These are phyloP conservation scores for Pseudonitzschia pungens DNA, from an alignment of 108 stramenopile species.

Conservation along the genomic window DNA sequence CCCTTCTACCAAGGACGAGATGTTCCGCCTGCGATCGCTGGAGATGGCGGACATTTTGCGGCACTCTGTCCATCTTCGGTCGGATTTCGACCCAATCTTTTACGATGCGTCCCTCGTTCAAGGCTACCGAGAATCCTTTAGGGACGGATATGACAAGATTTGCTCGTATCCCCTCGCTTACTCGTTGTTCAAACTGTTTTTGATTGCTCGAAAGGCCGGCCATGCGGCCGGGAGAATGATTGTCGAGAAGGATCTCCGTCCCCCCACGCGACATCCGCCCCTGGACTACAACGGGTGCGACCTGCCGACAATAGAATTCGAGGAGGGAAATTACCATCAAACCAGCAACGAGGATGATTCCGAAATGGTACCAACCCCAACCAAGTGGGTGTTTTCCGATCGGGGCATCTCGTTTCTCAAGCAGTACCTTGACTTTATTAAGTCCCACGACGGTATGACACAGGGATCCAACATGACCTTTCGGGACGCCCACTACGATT, in stretches of 20 bases:
- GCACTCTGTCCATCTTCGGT: background rate
- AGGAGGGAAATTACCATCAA: background rate
- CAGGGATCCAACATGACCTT: background rate
- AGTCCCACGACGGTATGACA: background rate
- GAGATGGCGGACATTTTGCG: background rate
- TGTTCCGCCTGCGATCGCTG: background rate
- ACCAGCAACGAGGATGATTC: background rate
- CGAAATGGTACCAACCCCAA: too few species aligned
- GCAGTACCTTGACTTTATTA: background rate
- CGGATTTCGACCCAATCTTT: background rate
- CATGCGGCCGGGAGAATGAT: slow-evolving; percentile 4
- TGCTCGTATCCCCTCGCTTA: background rate
- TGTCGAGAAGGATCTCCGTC: background rate
- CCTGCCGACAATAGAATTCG: background rate
- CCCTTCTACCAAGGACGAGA: background rate
- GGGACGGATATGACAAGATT: too few species aligned
- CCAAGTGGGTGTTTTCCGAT: background rate
- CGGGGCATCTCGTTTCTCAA: background rate
- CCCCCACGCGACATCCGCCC: background rate
- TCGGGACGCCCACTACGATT: background rate
- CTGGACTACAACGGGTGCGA: background rate
- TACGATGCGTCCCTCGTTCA: background rate
- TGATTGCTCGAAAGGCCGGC: background rate
- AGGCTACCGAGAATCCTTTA: background rate
- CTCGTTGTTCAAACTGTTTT: background rate